Evolutionary conservation across 176 grass and related monocot species (phyloP).

Genomic region (Aechmea fasciata): DNA sequence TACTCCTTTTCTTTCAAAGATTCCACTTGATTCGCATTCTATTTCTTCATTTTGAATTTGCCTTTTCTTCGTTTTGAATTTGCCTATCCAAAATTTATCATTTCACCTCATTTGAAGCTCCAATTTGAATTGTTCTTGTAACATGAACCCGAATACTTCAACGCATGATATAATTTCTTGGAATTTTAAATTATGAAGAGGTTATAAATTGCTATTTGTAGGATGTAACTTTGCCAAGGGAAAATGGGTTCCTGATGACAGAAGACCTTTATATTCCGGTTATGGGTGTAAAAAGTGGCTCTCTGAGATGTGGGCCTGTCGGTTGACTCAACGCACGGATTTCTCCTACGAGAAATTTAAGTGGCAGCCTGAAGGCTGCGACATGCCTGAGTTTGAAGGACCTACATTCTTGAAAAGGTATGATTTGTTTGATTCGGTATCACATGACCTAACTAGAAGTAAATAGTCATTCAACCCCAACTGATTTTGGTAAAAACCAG

Average conservation of each 20-base stretch:
- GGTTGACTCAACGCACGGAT: constrained; percentile 62
- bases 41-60: background rate
- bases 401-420: constrained; percentile 69
- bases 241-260: constrained; percentile 59
- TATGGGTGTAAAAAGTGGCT: constrained; percentile 80
- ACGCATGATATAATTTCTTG: background rate
- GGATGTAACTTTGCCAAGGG: constrained; percentile 66
- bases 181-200: background rate
- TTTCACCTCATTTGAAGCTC: background rate
- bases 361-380: constrained; percentile 73
- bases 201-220: constrained; percentile 25
- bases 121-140: background rate
- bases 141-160: background rate
- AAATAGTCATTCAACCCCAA: constrained; percentile 5
- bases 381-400: constrained; percentile 60
- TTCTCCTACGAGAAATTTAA: constrained; percentile 81
- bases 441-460: constrained; percentile 6
- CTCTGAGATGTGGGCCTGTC: constrained; percentile 76
- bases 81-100: no score
- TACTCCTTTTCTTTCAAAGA: background rate
- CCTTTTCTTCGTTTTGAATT: background rate
- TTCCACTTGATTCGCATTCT: background rate
- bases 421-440: constrained; percentile 9
- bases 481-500: constrained; percentile 52
- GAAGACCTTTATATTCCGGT: constrained; percentile 66